Percentiles rank a stretch among this genome's conserved stretches.
Evolutionary conservation across 176 grass and related monocot species (phyloP).

Genomic region (Tillandsia fasciculata): DNA sequence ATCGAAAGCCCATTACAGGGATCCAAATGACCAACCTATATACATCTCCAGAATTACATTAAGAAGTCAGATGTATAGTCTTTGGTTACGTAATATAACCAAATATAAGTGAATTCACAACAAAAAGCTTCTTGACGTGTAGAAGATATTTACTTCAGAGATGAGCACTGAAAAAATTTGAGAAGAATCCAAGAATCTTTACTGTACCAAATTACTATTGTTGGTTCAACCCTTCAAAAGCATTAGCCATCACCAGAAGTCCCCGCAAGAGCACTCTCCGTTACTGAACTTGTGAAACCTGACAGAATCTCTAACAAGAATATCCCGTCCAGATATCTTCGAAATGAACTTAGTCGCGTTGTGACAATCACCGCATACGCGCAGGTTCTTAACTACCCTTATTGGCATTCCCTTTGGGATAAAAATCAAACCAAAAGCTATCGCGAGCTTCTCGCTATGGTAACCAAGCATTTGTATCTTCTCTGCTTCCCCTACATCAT

Average conservation of each 20-base stretch:
- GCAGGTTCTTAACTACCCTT: conserved; percentile 53
- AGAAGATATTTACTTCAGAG: too few species aligned
- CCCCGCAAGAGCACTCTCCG: conserved; percentile 48
- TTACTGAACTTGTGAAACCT: conserved; percentile 63
- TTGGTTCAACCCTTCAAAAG: too few species aligned
- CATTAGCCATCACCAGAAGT: conserved; percentile 47
- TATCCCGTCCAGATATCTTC: conserved; percentile 46
- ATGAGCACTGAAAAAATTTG: too few species aligned
- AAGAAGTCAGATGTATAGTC: too few species aligned
- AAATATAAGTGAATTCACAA: too few species aligned
- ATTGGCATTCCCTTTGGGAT: conserved; percentile 49
- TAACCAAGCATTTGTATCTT: conserved; percentile 59
- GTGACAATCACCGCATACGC: conserved; percentile 53
- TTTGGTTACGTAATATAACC: too few species aligned
- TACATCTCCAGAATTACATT: too few species aligned
- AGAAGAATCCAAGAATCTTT: too few species aligned
- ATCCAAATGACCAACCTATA: too few species aligned
- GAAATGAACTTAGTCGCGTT: conserved; percentile 71
- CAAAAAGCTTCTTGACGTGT: too few species aligned
- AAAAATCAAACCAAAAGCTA: conserved; percentile 60
- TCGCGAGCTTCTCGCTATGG: conserved; percentile 65
- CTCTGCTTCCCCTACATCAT: conserved; percentile 48
- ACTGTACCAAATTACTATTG: too few species aligned
- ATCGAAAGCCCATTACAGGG: too few species aligned
- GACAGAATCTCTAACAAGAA: conserved; percentile 57